Conservation (phyloP, 176 grass and related monocot genomes). For the Areca catechu region DNA sequence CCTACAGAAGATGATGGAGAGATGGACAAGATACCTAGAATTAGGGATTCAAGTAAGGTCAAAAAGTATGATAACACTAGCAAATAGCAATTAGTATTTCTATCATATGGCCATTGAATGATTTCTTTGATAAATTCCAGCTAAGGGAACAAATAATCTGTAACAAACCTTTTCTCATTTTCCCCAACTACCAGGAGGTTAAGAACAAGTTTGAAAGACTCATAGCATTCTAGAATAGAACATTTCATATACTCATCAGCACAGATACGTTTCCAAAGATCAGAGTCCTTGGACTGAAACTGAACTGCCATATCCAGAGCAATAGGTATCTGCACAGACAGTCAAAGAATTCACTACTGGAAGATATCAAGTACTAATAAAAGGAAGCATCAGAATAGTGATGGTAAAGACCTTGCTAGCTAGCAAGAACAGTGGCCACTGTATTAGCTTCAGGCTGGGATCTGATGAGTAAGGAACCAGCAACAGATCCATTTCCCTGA, state of each 20-base stretch:
- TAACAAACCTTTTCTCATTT: conserved; percentile 74
- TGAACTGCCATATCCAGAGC: conserved; percentile 92
- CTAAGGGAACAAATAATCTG: not conserved
- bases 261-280: conserved; percentile 97
- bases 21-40: too few species aligned
- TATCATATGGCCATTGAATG: too few species aligned
- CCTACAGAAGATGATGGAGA: too few species aligned
- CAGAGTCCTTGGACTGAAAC: conserved; percentile 78
- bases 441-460: conserved; percentile 87
- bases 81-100: too few species aligned
- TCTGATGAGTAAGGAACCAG: conserved; percentile 95
- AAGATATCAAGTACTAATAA: too few species aligned
- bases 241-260: conserved; percentile 99
- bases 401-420: conserved; percentile 85
- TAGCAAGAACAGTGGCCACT: conserved; percentile 93
- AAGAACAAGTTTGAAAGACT: conserved; percentile 96
- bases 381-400: not conserved
- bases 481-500: conserved; percentile 91
- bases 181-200: conserved; percentile 80
- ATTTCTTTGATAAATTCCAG: too few species aligned
- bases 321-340: conserved; percentile 80
- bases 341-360: too few species aligned
- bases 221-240: conserved; percentile 89
- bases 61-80: too few species aligned
- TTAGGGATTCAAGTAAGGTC: too few species aligned